Percentiles rank a stretch among this genome's conserved stretches.
These are phyloP conservation scores for Cyberlindnera mycetangii DNA, from an alignment of 805 yeast genomes.

Conservation along the genomic window DNA sequence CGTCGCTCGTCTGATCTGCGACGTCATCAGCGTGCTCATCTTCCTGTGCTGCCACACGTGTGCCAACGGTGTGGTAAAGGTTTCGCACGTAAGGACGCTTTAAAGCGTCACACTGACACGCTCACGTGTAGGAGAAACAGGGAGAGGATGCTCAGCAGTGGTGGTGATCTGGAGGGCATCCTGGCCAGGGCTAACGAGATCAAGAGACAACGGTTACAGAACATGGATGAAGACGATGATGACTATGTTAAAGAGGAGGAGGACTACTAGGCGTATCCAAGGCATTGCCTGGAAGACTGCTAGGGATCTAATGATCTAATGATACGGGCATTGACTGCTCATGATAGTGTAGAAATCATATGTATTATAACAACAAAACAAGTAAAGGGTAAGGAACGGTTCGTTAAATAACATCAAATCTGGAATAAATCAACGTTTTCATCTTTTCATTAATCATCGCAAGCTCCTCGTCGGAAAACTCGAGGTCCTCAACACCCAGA, in stretches of 20 bases:
- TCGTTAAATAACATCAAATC: conserved; percentile 20
- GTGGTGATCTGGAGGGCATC: conserved; percentile 35
- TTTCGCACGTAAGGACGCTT: conserved; percentile 79
- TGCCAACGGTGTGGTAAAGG: conserved; percentile 79
- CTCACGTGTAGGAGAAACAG: conserved; percentile 73
- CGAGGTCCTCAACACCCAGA: conserved; percentile 7
- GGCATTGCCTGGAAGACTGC: too few relatives aligned
- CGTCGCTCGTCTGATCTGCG: conserved; percentile 67
- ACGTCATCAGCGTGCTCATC: conserved; percentile 74
- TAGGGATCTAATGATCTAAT: too few relatives aligned
- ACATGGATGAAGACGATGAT: conserved; percentile 8
- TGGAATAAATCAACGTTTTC: conserved; percentile 21
- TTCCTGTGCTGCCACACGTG: conserved; percentile 67
- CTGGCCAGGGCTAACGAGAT: conserved; percentile 25
- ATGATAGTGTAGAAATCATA: neutral
- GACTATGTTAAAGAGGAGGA: conserved; percentile 9
- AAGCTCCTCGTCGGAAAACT: conserved; percentile 15
- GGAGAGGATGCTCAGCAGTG: conserved; percentile 43
- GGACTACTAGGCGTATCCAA: neutral
- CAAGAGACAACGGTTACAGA: conserved; percentile 2
- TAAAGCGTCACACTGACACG: conserved; percentile 73
- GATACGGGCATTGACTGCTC: neutral
- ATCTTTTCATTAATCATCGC: conserved; percentile 21
- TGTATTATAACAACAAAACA: neutral
- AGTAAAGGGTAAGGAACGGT: neutral